Percentiles rank a stretch among this genome's conserved stretches.
phyloP scores from a whole-genome alignment of 2,329 filamentous ascomycete genomes.

The Fusarium sp. region DNA sequence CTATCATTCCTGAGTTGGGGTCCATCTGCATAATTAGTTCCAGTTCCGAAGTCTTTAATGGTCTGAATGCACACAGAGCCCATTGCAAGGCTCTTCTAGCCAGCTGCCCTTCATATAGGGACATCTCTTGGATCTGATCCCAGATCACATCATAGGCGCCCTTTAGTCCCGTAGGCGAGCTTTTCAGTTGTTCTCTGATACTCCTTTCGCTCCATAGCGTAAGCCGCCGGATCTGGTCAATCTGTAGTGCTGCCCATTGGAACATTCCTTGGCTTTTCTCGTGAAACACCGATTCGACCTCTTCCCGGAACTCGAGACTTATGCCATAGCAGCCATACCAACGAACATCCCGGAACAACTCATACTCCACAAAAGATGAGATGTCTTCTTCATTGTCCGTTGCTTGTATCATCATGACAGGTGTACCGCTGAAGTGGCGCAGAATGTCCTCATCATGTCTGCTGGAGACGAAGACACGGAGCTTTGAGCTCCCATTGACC shows the following conservation, averaged over 20 bases:
- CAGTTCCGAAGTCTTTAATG: rapidly evolving
- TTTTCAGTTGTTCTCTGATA: rapidly evolving
- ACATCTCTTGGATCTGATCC: not conserved
- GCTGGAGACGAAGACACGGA: rapidly evolving
- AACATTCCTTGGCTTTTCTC: not conserved
- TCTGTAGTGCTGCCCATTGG: not conserved
- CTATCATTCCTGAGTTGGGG: rapidly evolving
- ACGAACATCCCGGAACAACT: rapidly evolving
- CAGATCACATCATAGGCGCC: not conserved
- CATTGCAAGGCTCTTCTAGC: rapidly evolving
- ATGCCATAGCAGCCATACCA: rapidly evolving
- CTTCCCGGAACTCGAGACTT: rapidly evolving
- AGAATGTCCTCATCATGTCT: rapidly evolving
- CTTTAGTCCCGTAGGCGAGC: rapidly evolving
- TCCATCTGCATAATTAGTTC: rapidly evolving
- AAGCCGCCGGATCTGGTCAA: rapidly evolving
- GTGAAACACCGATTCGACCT: rapidly evolving
- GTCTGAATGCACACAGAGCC: rapidly evolving
- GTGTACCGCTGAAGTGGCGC: rapidly evolving
- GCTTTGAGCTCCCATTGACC: rapidly evolving
- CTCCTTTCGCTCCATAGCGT: rapidly evolving
- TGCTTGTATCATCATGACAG: rapidly evolving
- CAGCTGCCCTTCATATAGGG: rapidly evolving
- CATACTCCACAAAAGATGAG: rapidly evolving
- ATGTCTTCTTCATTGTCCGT: not conserved